A percentile compares a stretch with the other conserved stretches of the same genome.
These are phyloP conservation scores for Chlamydomonas sp. DNA, from an alignment of 139 green algal species.

Conservation along the genomic window DNA sequence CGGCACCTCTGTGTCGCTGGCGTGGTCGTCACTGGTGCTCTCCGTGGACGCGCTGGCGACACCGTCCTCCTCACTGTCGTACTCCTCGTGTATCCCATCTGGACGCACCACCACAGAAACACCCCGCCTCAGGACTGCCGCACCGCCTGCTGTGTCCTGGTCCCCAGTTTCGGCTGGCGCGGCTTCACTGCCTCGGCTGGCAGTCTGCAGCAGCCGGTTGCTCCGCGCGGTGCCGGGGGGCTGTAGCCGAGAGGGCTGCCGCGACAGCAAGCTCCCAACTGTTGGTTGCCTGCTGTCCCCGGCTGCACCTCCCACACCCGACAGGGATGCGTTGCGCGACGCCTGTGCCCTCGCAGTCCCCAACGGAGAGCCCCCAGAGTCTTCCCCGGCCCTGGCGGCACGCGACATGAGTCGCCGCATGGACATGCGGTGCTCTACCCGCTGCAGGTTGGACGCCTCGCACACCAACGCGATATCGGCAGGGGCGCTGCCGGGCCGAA, in stretches of 20 bases:
- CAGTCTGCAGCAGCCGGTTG: no score
- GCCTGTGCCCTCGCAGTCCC: no score
- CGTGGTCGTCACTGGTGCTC: slow-evolving; percentile 31
- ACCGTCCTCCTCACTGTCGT: background rate
- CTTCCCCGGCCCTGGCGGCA: background rate
- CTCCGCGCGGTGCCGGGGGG: no score
- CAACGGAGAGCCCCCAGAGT: no score
- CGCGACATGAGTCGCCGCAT: background rate
- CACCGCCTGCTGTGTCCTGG: no score
- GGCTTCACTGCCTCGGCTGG: no score
- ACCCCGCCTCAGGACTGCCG: background rate
- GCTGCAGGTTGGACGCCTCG: background rate
- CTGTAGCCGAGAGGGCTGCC: no score
- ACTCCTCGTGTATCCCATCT: background rate
- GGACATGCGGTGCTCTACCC: background rate
- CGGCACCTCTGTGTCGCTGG: slow-evolving; percentile 45
- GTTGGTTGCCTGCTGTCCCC: no score
- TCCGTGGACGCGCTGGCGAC: background rate
- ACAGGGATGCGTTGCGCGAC: no score
- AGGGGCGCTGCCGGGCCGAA: slow-evolving; percentile 14
- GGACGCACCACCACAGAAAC: background rate
- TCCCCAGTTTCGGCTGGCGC: background rate
- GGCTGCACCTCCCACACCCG: no score
- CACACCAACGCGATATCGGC: slow-evolving; percentile 31
- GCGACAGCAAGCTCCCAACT: no score